phyloP scores from a whole-genome alignment of 768 basidiomycete species.

The Trametes cubensis region DNA sequence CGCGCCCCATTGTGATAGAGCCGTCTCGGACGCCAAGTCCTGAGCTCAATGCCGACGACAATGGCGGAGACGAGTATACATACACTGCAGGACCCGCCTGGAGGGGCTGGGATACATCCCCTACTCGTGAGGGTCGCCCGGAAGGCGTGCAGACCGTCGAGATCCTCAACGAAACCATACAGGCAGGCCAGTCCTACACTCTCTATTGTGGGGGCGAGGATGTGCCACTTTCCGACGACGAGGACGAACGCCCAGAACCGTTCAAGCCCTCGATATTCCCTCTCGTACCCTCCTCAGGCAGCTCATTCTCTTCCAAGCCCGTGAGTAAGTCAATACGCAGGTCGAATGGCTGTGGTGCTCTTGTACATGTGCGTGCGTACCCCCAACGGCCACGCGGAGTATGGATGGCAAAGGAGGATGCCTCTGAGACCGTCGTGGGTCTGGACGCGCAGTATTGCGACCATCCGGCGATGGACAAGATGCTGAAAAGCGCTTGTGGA shows the following conservation, averaged over 20 bases:
- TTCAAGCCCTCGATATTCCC: conserved; percentile 41
- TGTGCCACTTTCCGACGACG: conserved; percentile 8
- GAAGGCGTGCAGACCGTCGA: conserved; percentile 25
- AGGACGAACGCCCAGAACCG: conserved; percentile 22
- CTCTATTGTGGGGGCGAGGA: conserved; percentile 28
- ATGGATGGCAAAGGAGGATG: conserved; percentile 60
- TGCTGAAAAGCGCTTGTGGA: conserved; percentile 60
- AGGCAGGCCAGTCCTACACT: conserved; percentile 21
- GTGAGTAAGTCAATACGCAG: conserved; percentile 29
- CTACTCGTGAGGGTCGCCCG: conserved; percentile 6
- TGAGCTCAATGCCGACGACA: conserved; percentile 14
- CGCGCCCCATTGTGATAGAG: conserved; percentile 22
- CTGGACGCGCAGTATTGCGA: conserved; percentile 65
- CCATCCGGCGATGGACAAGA: conserved; percentile 47
- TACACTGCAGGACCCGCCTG: conserved; percentile 24
- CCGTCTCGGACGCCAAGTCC: conserved; percentile 20
- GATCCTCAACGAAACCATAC: conserved; percentile 22
- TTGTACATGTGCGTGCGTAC: conserved; percentile 58
- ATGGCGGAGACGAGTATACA: conserved; percentile 26
- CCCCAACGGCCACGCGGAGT: conserved; percentile 54
- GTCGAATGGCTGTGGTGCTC: conserved; percentile 64
- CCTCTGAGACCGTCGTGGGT: conserved; percentile 55
- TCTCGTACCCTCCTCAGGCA: conserved; percentile 27
- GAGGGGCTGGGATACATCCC: conserved; percentile 20
- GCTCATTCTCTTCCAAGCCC: conserved; percentile 17